Evolutionary conservation across 108 stramenopile genomes (phyloP), one percentile per base, ranked within the genome.

Genomic region (Nitzschia sp.): DNA sequence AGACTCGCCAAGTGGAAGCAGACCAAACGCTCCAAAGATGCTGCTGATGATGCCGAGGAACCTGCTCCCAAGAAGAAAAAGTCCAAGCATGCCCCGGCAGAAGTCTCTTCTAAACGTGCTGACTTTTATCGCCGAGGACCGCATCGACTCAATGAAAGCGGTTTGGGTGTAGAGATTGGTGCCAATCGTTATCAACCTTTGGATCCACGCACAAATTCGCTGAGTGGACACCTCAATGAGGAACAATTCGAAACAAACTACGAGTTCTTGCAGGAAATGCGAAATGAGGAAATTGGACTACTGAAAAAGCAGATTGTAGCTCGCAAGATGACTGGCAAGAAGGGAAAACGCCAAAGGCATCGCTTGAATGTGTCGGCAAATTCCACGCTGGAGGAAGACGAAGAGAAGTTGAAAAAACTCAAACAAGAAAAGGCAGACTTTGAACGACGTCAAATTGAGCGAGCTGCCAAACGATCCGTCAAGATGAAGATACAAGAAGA

Each of bases 101-200:
- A 89, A 82, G 87, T 80, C 44, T 95, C 94, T 15, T 91, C 89
- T 7, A 82, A 80, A 63, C 80, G 94, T 19, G 57, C 69, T 2
- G 93, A 86, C 38, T 91, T 81, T 64, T 91, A 76, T 53, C 61
- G 73, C 2, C 69, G 88, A 11, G 88, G 85, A 3, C 75, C 80
- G 46, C 79, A 76, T 19, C 59, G 74, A 54, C 67, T 91, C 25
- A 90, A 90, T 65, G 85, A 79, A 22, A 78, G 79, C 29, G 94
- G 94, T 10, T 74, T 90, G n/a, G 89, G 94, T 43, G 84, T 92
- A 24, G 86, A 85, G 53, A 81, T 92, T 67, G 85, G 85, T n/a
- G 87, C 94, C 15, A 78, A 91, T 70, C 78, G 79, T 21, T 95
- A 92, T 77, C 86, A 89, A 59, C 79, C 93, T 11, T 66, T 83